Evolutionary conservation across 768 basidiomycete species (phyloP), one percentile per base, ranked within the genome.

Genomic region (Suillus cothurnatus): DNA sequence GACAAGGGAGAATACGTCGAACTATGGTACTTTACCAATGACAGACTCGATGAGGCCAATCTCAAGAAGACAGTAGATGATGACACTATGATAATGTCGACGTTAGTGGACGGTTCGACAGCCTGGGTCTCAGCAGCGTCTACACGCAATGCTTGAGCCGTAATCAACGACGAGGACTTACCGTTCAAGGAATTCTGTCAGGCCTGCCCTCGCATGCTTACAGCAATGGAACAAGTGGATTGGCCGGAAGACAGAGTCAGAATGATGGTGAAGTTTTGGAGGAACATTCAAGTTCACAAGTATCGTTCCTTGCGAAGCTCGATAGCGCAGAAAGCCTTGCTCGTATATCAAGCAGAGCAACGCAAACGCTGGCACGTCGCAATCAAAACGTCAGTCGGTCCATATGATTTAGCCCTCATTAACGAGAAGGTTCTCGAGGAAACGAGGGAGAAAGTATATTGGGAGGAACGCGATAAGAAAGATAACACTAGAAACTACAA

Each of bases 1-100:
- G 28, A 49, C 1, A 49, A 49, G 9, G 47, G 47, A 1, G 23
- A 49, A 12, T 49, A 49, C n/a, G 6, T 36, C 4, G 28, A 32
- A 17, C 1, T 64, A 7, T 60, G 59, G 26, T 60, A 64, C 8
- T 64, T 64, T n/a, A 64, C 63, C 2, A 64, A 64, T 15, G 7
- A 9, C 4, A 34, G 47, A 0, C 23, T 49, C 1, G 47, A 49
- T 23, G 47, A 49, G 0, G 47, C 12, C 1, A 0, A 5, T 0
- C 0, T 4, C 1, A 49, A 49, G 12, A 14, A 23, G 2, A 23
- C 47, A 0, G 3, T 49, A 0, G 23, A 49, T 14, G 47, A 49
- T 3, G 23, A 49, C 5, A 4, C 47, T 0, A 26, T 49, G 47
- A 3, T 49, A 3, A 4, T 49, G 3, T 23, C 23, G 0, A 23